Evolutionary conservation across 2,329 filamentous ascomycete species (phyloP).

Genomic region (Monascus ruber): DNA sequence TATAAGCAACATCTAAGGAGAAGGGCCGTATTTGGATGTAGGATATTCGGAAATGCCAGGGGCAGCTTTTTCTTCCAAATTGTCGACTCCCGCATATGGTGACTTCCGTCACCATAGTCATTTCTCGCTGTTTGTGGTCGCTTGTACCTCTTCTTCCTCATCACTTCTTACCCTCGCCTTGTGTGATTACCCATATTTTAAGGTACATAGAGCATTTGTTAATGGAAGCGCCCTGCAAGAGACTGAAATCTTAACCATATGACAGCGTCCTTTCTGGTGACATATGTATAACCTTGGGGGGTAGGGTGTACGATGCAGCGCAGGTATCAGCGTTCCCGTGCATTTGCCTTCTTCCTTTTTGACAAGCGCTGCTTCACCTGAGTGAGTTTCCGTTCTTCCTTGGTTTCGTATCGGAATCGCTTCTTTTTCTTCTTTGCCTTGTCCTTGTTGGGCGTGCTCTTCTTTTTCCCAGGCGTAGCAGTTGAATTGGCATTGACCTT

Average conservation of each 20-base stretch:
- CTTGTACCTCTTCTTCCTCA: slow-evolving; percentile 1
- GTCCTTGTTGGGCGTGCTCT: slow-evolving; percentile 29
- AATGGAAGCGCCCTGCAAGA: not conserved
- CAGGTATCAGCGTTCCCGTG: slow-evolving; percentile 29
- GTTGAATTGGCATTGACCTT: slow-evolving; percentile 17
- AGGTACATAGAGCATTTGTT: slow-evolving; percentile 8
- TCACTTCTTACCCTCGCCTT: slow-evolving; percentile 6
- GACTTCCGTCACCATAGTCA: no score
- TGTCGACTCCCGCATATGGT: no score
- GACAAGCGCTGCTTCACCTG: slow-evolving; percentile 53
- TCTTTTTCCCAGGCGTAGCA: slow-evolving; percentile 39
- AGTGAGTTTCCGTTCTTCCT: slow-evolving; percentile 60
- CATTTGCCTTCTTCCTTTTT: slow-evolving; percentile 59
- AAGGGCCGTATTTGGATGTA: slow-evolving; percentile 20
- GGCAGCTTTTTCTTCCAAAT: slow-evolving; percentile 14
- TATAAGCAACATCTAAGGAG: slow-evolving; percentile 77
- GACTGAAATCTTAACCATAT: no score
- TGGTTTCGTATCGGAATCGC: slow-evolving; percentile 87
- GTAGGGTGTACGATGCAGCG: not conserved
- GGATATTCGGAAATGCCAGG: slow-evolving; percentile 17
- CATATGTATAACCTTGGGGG: slow-evolving; percentile 1
- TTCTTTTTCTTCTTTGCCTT: slow-evolving; percentile 71
- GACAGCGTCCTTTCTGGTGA: not conserved
- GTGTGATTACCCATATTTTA: slow-evolving; percentile 4
- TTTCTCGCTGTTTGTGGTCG: no score